Conservation (phyloP, 2,329 filamentous ascomycete genomes). For the Rhinocladiella mackenziei region DNA sequence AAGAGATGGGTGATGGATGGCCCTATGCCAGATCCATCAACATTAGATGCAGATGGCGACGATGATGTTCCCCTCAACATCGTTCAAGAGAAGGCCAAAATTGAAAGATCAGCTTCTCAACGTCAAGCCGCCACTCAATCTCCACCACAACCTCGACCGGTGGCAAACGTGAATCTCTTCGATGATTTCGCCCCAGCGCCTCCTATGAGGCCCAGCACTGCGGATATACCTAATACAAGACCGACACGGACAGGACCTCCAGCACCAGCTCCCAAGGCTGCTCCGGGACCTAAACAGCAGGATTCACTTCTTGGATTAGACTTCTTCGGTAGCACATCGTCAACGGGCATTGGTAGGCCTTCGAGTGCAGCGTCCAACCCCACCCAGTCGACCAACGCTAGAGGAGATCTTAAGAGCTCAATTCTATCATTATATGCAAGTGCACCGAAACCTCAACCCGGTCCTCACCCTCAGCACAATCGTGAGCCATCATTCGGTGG, state of each 20-base stretch:
- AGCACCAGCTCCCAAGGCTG: conserved; percentile 54
- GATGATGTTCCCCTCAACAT: conserved; percentile 71
- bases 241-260: conserved; percentile 63
- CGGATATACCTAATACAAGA: conserved; percentile 58
- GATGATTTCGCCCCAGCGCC: conserved; percentile 63
- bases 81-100: conserved; percentile 67
- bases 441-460: conserved; percentile 69
- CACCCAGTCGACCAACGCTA: conserved; percentile 59
- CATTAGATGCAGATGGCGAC: conserved; percentile 76
- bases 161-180: conserved; percentile 71
- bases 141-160: conserved; percentile 38
- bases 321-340: conserved; percentile 72
- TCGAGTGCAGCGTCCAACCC: conserved; percentile 70
- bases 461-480: conserved; percentile 50
- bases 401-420: conserved; percentile 93
- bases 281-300: conserved; percentile 53
- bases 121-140: conserved; percentile 39
- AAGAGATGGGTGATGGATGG: conserved; percentile 99
- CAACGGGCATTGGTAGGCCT: conserved; percentile 67
- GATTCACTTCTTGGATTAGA: conserved; percentile 90
- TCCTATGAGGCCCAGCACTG: conserved; percentile 67
- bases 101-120: conserved; percentile 57
- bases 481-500: conserved; percentile 64
- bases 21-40: conserved; percentile 84
- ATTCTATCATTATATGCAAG: conserved; percentile 93